Evolutionary conservation across 176 grass and related monocot genomes (phyloP).

Genomic region (Carex scoparia): DNA sequence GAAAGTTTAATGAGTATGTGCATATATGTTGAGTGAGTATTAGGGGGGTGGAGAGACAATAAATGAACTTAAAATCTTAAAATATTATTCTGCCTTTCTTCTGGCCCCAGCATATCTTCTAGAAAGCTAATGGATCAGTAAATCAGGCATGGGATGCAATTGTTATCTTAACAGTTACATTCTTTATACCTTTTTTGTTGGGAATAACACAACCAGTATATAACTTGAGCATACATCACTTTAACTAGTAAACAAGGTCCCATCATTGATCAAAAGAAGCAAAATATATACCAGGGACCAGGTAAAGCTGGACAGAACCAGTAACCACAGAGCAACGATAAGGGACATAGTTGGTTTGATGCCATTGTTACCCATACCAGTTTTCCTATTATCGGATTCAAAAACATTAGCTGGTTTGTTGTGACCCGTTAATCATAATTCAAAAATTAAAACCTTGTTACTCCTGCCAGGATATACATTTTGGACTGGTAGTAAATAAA

Average conservation of each 20-base stretch:
- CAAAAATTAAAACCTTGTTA: neutral
- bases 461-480: neutral
- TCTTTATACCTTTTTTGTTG: neutral
- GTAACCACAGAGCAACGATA: neutral
- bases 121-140: neutral
- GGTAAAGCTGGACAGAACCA: neutral
- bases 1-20: neutral
- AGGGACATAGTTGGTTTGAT: neutral
- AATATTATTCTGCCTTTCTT: neutral
- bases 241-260: neutral
- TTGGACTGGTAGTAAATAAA: neutral
- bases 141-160: neutral
- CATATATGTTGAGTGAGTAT: neutral
- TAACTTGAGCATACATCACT: neutral
- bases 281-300: neutral
- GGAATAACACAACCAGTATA: neutral
- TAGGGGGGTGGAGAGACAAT: neutral
- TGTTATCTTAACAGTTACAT: neutral
- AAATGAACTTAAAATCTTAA: neutral
- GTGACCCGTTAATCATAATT: neutral
- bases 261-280: neutral
- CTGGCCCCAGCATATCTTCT: neutral
- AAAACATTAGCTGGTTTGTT: neutral
- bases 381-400: neutral
- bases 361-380: neutral